Evolutionary conservation across 2,329 filamentous ascomycete genomes (phyloP).

Genomic region (Helminthosporium solani): DNA sequence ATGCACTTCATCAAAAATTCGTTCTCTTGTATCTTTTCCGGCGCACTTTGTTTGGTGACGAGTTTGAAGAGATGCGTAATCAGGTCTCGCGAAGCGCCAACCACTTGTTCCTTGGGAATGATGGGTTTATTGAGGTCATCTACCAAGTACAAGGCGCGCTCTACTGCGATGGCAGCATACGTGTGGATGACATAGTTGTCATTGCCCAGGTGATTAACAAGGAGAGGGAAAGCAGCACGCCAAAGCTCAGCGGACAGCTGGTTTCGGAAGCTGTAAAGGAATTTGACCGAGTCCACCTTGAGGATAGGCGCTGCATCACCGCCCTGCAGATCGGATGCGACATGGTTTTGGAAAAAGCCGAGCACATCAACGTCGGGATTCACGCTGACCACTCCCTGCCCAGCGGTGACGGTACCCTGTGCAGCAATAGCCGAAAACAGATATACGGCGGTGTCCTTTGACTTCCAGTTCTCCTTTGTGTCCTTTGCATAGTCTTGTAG

Average conservation of each 20-base stretch:
- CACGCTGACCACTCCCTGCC: slow-evolving; percentile 85
- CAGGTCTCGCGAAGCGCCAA: slow-evolving; percentile 80
- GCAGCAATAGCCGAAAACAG: slow-evolving; percentile 92
- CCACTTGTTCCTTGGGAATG: slow-evolving; percentile 76
- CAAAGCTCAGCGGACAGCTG: slow-evolving; percentile 91
- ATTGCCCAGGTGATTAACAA: slow-evolving; percentile 88
- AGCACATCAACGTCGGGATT: slow-evolving; percentile 82
- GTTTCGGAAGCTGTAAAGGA: slow-evolving; percentile 93
- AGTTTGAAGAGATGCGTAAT: slow-evolving; percentile 87
- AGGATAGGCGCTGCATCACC: slow-evolving; percentile 75
- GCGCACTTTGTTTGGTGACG: slow-evolving; percentile 78
- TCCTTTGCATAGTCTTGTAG: slow-evolving; percentile 71
- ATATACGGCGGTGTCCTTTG: slow-evolving; percentile 97
- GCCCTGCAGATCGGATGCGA: slow-evolving; percentile 83
- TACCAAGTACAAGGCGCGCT: slow-evolving; percentile 82
- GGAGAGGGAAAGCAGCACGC: slow-evolving; percentile 81
- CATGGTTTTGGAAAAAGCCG: slow-evolving; percentile 90
- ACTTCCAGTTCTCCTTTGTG: slow-evolving; percentile 75
- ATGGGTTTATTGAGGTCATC: slow-evolving; percentile 74
- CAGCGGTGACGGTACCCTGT: slow-evolving; percentile 82
- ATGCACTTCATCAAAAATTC: slow-evolving; percentile 98
- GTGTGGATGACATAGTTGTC: slow-evolving; percentile 96
- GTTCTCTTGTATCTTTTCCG: slow-evolving; percentile 96
- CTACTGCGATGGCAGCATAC: slow-evolving; percentile 95
- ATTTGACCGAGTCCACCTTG: slow-evolving; percentile 98